Conservation (phyloP, 495 filamentous ascomycete genomes). For the Aspergillus coremiiformis region DNA sequence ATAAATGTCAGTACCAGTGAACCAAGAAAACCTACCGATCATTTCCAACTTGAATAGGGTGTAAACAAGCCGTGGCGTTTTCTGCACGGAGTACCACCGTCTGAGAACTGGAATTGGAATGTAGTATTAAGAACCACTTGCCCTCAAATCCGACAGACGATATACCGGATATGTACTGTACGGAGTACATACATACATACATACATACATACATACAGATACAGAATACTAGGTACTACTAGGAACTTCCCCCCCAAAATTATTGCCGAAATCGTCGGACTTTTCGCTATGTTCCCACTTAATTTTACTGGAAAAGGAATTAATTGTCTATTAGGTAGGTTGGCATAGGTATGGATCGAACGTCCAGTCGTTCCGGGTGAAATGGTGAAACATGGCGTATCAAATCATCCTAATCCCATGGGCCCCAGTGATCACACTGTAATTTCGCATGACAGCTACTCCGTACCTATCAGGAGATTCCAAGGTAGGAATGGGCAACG, state of each 20-base stretch:
- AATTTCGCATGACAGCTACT: slow-evolving; percentile 11
- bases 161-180: background rate
- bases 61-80: too few species aligned
- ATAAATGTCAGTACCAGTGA: too few species aligned
- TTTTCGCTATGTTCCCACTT: too few species aligned
- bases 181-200: too few species aligned
- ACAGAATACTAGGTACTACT: background rate
- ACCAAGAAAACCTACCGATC: too few species aligned
- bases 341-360: too few species aligned
- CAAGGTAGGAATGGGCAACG: background rate
- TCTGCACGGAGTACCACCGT: too few species aligned
- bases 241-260: background rate
- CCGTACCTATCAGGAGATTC: background rate
- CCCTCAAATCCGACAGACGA: background rate
- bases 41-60: too few species aligned
- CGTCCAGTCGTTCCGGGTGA: background rate
- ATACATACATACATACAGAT: too few species aligned
- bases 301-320: slow-evolving; percentile 4
- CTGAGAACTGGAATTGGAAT: background rate
- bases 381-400: slow-evolving; percentile 18
- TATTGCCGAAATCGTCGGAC: background rate
- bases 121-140: background rate
- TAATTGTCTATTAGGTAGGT: too few species aligned
- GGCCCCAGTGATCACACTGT: slow-evolving; percentile 7
- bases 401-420: slow-evolving; percentile 1